Percentiles rank a stretch among this genome's conserved stretches.
phyloP scores from a whole-genome alignment of 306 rosid genomes.

The Cucumis sativus region Cucumber_9930_V3 NC_026657.2:29760501-29761000 shows the following conservation, averaged over 20 bases:
- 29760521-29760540: slow-evolving; percentile 60
- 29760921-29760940: neutral
- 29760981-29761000: slow-evolving; percentile 51
- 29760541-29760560: slow-evolving; percentile 59
- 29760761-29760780: slow-evolving; percentile 89
- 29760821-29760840: slow-evolving; percentile 75
- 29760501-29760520: slow-evolving; percentile 54
- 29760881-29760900: slow-evolving; percentile 57
- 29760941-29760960: neutral
- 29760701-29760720: slow-evolving; percentile 72
- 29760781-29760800: slow-evolving; percentile 74
- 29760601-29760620: slow-evolving; percentile 56
- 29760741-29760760: slow-evolving; percentile 67
- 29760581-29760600: slow-evolving; percentile 56
- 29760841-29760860: slow-evolving; percentile 64
- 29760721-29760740: slow-evolving; percentile 52
- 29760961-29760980: neutral
- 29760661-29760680: slow-evolving; percentile 74
- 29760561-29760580: slow-evolving; percentile 62
- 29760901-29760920: neutral
- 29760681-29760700: slow-evolving; percentile 51
- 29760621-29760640: slow-evolving; percentile 59
- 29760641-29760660: slow-evolving; percentile 88
- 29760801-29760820: slow-evolving; percentile 67
- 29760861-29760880: slow-evolving; percentile 88